Conservation (phyloP, 2,329 filamentous ascomycete genomes). For the Hypoxylon sp. region DNA sequence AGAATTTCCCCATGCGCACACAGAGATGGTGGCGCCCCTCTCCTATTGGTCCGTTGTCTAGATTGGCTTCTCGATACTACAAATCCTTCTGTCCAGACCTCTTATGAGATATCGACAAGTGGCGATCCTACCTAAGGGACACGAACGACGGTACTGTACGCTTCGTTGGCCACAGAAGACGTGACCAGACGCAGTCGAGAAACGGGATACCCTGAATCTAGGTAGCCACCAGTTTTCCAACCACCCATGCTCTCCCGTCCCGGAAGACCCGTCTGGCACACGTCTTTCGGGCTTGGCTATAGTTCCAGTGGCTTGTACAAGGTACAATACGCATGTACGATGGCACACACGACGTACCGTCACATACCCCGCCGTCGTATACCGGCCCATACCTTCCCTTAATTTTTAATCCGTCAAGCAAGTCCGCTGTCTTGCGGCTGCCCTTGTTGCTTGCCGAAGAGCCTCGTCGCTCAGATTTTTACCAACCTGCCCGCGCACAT, state of each 20-base stretch:
- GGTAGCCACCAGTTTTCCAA: constrained; percentile 23
- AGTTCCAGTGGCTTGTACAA: constrained; percentile 11
- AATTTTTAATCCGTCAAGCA: constrained; percentile 9
- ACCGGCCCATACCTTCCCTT: constrained; percentile 18
- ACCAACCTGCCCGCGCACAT: constrained; percentile 12
- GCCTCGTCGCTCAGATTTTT: constrained; percentile 27
- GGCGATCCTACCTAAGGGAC: constrained; percentile 29
- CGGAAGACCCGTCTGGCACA: constrained; percentile 20
- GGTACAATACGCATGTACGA: constrained; percentile 30
- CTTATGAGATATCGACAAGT: constrained; percentile 28
- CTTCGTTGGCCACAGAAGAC: constrained; percentile 21
- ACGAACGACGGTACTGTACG: constrained; percentile 19
- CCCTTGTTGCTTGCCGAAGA: constrained; percentile 29
- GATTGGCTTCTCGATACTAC: constrained; percentile 20
- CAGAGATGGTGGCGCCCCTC: constrained; percentile 16
- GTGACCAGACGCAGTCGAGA: constrained; percentile 19
- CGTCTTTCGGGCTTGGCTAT: constrained; percentile 28
- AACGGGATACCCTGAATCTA: not conserved
- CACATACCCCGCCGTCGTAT: constrained; percentile 34
- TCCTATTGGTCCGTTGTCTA: constrained; percentile 13
- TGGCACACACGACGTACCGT: constrained; percentile 33
- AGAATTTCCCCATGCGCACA: constrained; percentile 21
- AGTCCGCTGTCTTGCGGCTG: constrained; percentile 22
- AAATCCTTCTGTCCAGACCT: constrained; percentile 17
- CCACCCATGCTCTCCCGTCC: constrained; percentile 22